These are phyloP conservation scores for Stagonosporopsis tanaceti DNA, from an alignment of 2,329 filamentous ascomycete genomes.

Conservation along the genomic window DNA sequence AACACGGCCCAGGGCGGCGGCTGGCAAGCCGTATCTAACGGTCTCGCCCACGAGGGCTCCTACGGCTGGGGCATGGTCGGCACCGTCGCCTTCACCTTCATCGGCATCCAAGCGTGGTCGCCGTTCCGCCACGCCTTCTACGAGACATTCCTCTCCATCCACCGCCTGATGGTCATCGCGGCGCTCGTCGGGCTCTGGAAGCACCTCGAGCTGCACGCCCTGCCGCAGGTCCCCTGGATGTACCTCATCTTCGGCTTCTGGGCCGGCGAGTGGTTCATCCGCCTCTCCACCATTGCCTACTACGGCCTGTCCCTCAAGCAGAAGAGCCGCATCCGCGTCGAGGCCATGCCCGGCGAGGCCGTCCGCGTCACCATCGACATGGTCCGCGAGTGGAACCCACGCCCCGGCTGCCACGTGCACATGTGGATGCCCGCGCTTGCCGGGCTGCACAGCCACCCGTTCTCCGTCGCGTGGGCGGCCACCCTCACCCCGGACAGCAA, in stretches of 20 bases:
- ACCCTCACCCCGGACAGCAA: conserved; percentile 42
- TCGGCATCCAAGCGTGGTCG: conserved; percentile 76
- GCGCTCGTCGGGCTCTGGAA: conserved; percentile 77
- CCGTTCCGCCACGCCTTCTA: conserved; percentile 93
- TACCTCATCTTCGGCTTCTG: conserved; percentile 79
- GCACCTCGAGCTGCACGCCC: conserved; percentile 73
- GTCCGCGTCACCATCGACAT: conserved; percentile 68
- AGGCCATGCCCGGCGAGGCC: conserved; percentile 67
- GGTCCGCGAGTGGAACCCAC: conserved; percentile 61
- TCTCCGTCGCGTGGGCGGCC: conserved; percentile 59
- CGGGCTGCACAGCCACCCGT: conserved; percentile 56
- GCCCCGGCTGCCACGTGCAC: conserved; percentile 67
- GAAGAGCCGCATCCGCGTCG: conserved; percentile 61
- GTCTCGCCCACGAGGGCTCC: conserved; percentile 67
- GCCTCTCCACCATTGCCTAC: conserved; percentile 59
- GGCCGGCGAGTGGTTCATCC: conserved; percentile 68
- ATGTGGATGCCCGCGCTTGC: conserved; percentile 63
- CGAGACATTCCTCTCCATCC: conserved; percentile 90
- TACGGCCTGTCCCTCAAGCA: conserved; percentile 62
- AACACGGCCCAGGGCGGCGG: conserved; percentile 69
- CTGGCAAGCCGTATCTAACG: conserved; percentile 64
- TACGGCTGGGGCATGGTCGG: conserved; percentile 70
- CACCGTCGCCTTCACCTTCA: conserved; percentile 66
- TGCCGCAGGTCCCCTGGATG: conserved; percentile 77
- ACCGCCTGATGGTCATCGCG: conserved; percentile 77